Conservation (phyloP, 2,329 filamentous ascomycete species). For the Lachnellula hyalina region DNA sequence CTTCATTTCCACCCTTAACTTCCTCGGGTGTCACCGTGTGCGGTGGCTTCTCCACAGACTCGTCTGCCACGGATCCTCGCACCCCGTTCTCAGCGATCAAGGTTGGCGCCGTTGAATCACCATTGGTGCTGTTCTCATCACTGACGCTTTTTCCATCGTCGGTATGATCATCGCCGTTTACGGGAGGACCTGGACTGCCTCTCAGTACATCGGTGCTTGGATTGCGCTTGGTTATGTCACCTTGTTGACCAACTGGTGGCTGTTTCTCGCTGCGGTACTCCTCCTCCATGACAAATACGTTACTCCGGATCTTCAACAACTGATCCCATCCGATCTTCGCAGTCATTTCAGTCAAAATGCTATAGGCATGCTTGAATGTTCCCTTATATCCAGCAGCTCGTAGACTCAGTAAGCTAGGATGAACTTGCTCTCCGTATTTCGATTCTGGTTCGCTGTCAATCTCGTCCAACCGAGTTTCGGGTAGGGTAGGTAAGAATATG, state of each 20-base stretch:
- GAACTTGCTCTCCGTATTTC: constrained; percentile 77
- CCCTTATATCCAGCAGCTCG: constrained; percentile 88
- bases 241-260: constrained; percentile 43
- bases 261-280: constrained; percentile 90
- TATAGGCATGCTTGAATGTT: constrained; percentile 93
- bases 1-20: constrained; percentile 69
- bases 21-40: constrained; percentile 73
- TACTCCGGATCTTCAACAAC: constrained; percentile 86
- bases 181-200: constrained; percentile 57
- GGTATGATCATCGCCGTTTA: constrained; percentile 36
- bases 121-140: constrained; percentile 30
- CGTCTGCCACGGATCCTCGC: constrained; percentile 15
- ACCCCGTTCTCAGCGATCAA: constrained; percentile 24
- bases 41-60: constrained; percentile 68
- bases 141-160: constrained; percentile 7
- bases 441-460: constrained; percentile 88
- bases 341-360: constrained; percentile 90
- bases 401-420: constrained; percentile 78
- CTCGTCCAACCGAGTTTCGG: constrained; percentile 88
- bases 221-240: constrained; percentile 52
- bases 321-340: constrained; percentile 98
- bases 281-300: constrained; percentile 99
- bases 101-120: constrained; percentile 22
- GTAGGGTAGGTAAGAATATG: constrained; percentile 78
- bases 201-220: constrained; percentile 75